Percentiles rank a stretch among this genome's conserved stretches.
phyloP scores from a whole-genome alignment of 2,329 filamentous ascomycete species.

The Paramyrothecium sp. region DNA sequence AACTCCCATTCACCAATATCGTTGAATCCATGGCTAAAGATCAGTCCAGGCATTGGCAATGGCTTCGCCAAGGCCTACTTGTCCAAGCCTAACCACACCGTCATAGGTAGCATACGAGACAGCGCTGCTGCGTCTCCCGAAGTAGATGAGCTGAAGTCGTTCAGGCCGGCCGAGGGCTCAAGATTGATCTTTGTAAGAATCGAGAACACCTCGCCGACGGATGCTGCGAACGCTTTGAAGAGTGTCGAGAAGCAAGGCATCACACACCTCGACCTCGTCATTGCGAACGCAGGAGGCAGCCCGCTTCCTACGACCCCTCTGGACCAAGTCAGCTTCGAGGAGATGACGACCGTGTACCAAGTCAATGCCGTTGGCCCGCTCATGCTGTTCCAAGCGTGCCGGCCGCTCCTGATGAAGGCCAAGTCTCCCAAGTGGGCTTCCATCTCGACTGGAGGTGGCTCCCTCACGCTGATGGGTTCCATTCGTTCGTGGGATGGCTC shows the following conservation, averaged over 20 bases:
- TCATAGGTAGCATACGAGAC: slow-evolving; percentile 33
- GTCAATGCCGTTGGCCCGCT: slow-evolving; percentile 18
- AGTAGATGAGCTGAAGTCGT: background rate
- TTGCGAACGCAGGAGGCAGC: slow-evolving; percentile 19
- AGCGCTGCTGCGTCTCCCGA: background rate
- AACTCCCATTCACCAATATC: background rate
- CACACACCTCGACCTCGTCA: slow-evolving; percentile 25
- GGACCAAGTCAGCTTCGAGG: background rate
- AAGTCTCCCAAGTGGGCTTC: slow-evolving; percentile 26
- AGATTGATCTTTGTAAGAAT: slow-evolving; percentile 27
- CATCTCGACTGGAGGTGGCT: slow-evolving; percentile 23
- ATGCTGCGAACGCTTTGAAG: no score
- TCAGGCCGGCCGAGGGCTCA: slow-evolving; percentile 18
- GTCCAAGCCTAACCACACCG: slow-evolving; percentile 29
- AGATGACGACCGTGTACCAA: background rate
- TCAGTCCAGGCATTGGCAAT: slow-evolving; percentile 6
- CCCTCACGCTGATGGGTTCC: slow-evolving; percentile 15
- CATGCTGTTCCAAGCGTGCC: slow-evolving; percentile 28
- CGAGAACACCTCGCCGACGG: slow-evolving; percentile 22
- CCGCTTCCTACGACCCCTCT: background rate
- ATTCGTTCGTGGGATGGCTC: slow-evolving; percentile 11
- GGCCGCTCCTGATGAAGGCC: slow-evolving; percentile 27
- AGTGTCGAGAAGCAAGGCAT: no score
- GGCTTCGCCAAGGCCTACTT: slow-evolving; percentile 24
- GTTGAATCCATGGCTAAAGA: background rate